Evolutionary conservation across 306 rosid genomes (phyloP).

Genomic region (Prunus mongolica): DNA sequence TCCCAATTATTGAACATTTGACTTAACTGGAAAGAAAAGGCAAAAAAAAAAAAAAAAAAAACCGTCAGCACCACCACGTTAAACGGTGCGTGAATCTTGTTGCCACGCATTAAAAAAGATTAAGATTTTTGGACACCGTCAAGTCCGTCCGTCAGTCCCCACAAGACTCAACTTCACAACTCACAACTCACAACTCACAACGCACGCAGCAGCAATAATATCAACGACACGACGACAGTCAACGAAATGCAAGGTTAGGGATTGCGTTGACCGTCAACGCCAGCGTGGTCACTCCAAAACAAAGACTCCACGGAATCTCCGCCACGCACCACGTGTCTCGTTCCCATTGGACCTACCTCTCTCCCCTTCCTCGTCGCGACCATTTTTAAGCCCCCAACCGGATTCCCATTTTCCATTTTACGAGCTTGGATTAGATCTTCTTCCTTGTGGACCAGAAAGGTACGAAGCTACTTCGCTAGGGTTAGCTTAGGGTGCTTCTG

Average conservation of each 20-base stretch:
- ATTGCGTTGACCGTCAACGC: conserved; percentile 35
- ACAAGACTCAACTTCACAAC: neutral
- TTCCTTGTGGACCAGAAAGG: conserved; percentile 11
- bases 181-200: neutral
- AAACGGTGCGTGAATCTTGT: neutral
- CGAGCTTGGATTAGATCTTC: conserved; percentile 16
- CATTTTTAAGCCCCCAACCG: conserved; percentile 20
- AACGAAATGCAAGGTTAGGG: neutral
- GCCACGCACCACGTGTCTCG: conserved; percentile 23
- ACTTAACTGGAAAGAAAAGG: neutral
- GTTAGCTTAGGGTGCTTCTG: conserved; percentile 3
- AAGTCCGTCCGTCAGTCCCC: neutral
- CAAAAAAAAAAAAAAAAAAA: neutral
- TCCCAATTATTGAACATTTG: neutral
- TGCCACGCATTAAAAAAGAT: neutral
- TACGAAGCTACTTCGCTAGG: neutral
- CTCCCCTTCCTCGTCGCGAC: conserved; percentile 21
- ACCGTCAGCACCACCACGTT: neutral
- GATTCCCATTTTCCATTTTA: neutral
- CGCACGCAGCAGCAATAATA: neutral
- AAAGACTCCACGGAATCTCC: conserved; percentile 39
- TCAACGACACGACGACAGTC: conserved; percentile 1
- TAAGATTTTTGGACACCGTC: neutral
- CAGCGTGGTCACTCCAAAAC: conserved; percentile 16
- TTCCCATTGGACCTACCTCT: conserved; percentile 32